Percentiles rank a stretch among this genome's conserved stretches.
Evolutionary conservation across 2,329 filamentous ascomycete genomes (phyloP).

Genomic region (Fusarium avenaceum): DNA sequence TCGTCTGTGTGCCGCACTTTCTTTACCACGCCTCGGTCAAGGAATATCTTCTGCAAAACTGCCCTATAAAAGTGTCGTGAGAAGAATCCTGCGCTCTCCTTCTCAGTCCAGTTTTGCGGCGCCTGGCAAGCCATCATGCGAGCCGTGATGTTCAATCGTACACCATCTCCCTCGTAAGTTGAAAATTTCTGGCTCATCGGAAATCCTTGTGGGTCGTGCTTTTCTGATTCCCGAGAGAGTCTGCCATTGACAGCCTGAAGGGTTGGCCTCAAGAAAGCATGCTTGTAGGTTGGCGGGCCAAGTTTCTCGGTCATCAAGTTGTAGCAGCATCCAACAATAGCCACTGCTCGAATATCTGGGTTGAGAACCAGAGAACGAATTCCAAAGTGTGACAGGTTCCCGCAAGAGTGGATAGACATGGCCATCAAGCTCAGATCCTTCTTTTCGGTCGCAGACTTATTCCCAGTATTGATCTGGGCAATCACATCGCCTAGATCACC

Average conservation of each 20-base stretch:
- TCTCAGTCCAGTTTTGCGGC: constrained; percentile 87
- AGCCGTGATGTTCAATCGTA: constrained; percentile 94
- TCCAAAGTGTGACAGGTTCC: constrained; percentile 95
- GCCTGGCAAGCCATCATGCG: constrained; percentile 99
- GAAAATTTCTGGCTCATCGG: constrained; percentile 84
- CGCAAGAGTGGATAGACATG: constrained; percentile 96
- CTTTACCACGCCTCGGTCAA: constrained; percentile 83
- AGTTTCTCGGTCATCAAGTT: constrained; percentile 94
- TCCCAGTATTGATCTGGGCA: constrained; percentile 64
- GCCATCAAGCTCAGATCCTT: constrained; percentile 77
- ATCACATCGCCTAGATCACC: constrained; percentile 79
- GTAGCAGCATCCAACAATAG: constrained; percentile 98
- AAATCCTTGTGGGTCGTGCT: constrained; percentile 91
- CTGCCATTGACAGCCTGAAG: constrained; percentile 77
- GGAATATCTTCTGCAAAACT: constrained; percentile 89
- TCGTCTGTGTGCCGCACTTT: constrained; percentile 63
- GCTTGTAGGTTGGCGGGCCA: constrained; percentile 87
- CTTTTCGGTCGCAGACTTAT: constrained; percentile 40
- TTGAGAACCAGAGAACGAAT: constrained; percentile 89
- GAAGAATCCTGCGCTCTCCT: constrained; percentile 90
- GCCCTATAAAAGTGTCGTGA: constrained; percentile 93
- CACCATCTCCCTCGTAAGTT: constrained; percentile 70
- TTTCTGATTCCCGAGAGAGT: constrained; percentile 74
- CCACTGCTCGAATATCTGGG: constrained; percentile 86
- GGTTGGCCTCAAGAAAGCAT: constrained; percentile 79